Conservation (phyloP, 2,329 filamentous ascomycete genomes). For the Tympanopsis confertula region DNA sequence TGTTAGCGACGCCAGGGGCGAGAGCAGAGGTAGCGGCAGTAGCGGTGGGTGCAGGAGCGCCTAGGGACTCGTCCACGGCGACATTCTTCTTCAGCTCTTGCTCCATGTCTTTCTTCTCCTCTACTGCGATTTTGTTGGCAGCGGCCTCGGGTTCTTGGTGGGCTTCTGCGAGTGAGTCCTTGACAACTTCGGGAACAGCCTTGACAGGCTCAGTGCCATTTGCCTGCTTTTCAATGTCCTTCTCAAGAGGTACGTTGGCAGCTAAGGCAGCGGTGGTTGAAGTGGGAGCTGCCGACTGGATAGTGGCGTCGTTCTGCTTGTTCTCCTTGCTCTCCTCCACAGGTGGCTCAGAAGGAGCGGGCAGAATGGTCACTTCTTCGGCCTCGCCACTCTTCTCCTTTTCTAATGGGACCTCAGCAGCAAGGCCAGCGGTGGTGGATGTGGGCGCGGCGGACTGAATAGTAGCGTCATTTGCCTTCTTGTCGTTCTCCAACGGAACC, state of each 20-base stretch:
- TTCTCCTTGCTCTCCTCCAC: no score
- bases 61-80: neutral
- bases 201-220: neutral
- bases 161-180: neutral
- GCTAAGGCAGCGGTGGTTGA: neutral
- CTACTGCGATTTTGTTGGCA: neutral
- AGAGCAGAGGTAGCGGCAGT: neutral
- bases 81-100: neutral
- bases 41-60: neutral
- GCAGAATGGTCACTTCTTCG: no score
- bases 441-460: neutral
- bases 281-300: neutral
- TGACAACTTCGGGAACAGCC: neutral
- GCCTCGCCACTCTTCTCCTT: no score
- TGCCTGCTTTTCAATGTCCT: neutral
- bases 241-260: neutral
- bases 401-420: neutral
- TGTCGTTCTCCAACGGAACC: neutral
- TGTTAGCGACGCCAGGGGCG: neutral
- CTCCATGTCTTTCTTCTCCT: constrained; percentile 1
- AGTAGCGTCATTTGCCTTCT: neutral
- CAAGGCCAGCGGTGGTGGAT: neutral
- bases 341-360: no score
- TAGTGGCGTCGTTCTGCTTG: neutral
- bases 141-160: constrained; percentile 1